These are phyloP conservation scores for Scenedesmus sp. DNA, from an alignment of 163 green algal genomes.

Conservation along the genomic window DNA sequence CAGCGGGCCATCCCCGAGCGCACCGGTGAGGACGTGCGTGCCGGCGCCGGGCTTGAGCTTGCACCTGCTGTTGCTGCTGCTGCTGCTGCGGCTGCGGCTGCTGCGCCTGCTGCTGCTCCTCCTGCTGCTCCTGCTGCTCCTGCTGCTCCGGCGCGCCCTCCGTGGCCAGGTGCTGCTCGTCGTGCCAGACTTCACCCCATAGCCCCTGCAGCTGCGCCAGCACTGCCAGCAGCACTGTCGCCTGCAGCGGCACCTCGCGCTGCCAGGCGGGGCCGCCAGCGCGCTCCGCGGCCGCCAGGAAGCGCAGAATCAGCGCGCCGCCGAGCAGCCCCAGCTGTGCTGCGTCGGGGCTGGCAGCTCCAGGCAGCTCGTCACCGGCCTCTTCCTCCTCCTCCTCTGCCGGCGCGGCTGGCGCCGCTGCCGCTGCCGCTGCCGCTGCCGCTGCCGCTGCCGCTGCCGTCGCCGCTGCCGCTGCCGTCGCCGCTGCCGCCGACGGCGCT, in stretches of 20 bases:
- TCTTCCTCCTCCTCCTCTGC: neutral
- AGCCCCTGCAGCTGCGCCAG: slow-evolving; percentile 22
- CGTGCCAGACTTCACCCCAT: too few relatives aligned
- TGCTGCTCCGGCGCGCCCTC: too few relatives aligned
- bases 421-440: neutral
- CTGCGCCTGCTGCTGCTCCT: too few relatives aligned
- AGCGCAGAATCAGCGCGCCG: slow-evolving; percentile 7
- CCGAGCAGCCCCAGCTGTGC: slow-evolving; percentile 14
- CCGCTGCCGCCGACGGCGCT: too few relatives aligned
- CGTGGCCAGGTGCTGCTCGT: too few relatives aligned
- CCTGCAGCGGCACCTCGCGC: slow-evolving; percentile 34
- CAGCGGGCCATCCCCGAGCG: too few relatives aligned
- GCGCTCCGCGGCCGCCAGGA: slow-evolving; percentile 4
- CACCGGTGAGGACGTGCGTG: slow-evolving; percentile 13
- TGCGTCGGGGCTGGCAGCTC: neutral
- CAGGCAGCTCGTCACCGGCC: neutral
- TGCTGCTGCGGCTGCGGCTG: too few relatives aligned
- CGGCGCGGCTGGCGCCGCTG: too few relatives aligned
- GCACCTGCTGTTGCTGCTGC: too few relatives aligned
- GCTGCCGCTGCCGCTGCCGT: neutral
- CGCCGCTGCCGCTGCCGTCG: too few relatives aligned
- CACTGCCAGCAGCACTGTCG: slow-evolving; percentile 8
- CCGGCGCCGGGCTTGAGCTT: slow-evolving; percentile 29
- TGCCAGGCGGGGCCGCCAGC: slow-evolving; percentile 21
- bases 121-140: neutral